These are phyloP conservation scores for Byssoonygena ceratinophila DNA, from an alignment of 2,329 filamentous ascomycete genomes.

Conservation along the genomic window DNA sequence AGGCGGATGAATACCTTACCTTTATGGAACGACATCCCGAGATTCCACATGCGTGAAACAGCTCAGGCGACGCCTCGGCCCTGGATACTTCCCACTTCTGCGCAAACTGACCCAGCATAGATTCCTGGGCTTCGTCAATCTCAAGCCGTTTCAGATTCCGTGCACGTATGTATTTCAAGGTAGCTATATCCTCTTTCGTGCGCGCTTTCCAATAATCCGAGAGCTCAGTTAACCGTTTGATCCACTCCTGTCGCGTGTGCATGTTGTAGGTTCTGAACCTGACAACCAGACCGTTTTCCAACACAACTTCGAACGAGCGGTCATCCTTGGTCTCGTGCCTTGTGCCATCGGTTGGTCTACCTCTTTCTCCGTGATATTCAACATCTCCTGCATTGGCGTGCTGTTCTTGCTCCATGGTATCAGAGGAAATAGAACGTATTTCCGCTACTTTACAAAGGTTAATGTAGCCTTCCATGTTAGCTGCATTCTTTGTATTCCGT, in stretches of 20 bases:
- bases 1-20: slow-evolving; percentile 21
- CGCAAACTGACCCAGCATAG: slow-evolving; percentile 54
- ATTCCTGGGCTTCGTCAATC: slow-evolving; percentile 57
- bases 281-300: slow-evolving; percentile 52
- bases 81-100: slow-evolving; percentile 58
- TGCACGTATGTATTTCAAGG: slow-evolving; percentile 47
- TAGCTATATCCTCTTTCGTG: slow-evolving; percentile 45
- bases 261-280: slow-evolving; percentile 51
- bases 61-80: slow-evolving; percentile 50
- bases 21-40: slow-evolving; percentile 51
- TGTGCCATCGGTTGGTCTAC: slow-evolving; percentile 33
- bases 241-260: slow-evolving; percentile 51
- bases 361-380: slow-evolving; percentile 42
- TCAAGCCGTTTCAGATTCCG: slow-evolving; percentile 50
- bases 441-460: slow-evolving; percentile 48
- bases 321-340: slow-evolving; percentile 46
- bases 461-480: slow-evolving; percentile 54
- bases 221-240: slow-evolving; percentile 46
- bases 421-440: slow-evolving; percentile 46
- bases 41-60: slow-evolving; percentile 61
- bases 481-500: slow-evolving; percentile 48
- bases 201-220: slow-evolving; percentile 54
- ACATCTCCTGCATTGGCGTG: slow-evolving; percentile 45
- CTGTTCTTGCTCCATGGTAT: slow-evolving; percentile 44
- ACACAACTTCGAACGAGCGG: slow-evolving; percentile 50